Percentiles rank a stretch among this genome's conserved stretches.
Evolutionary conservation across 345 rosid species (phyloP).

Genomic region (Sapria himalayana): DNA sequence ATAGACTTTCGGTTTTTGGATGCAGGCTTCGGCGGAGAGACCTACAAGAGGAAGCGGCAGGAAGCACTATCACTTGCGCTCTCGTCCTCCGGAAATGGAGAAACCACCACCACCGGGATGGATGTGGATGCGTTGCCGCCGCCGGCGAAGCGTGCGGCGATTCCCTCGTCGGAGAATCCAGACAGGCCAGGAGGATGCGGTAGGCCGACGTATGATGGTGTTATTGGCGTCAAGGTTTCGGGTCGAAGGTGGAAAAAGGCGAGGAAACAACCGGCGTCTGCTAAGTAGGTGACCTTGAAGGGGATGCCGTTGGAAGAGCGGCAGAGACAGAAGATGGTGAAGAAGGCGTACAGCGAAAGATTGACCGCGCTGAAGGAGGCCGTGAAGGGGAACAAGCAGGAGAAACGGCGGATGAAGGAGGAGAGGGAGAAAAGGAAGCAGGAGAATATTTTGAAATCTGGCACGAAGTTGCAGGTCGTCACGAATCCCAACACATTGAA

Average conservation of each 20-base stretch:
- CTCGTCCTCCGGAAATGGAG: constrained; percentile 6
- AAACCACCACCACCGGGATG: constrained; percentile 34
- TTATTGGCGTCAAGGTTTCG: constrained; percentile 74
- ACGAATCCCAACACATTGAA: constrained; percentile 66
- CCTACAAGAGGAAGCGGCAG: constrained; percentile 66
- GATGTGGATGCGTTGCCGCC: constrained; percentile 24
- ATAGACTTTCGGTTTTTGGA: constrained; percentile 68
- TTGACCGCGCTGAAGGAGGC: constrained; percentile 60
- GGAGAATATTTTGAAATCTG: constrained; percentile 58
- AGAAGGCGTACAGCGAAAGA: constrained; percentile 65
- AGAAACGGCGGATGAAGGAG: constrained; percentile 66
- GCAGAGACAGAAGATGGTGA: constrained; percentile 42
- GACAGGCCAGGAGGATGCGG: constrained; percentile 37
- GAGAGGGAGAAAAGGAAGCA: constrained; percentile 83
- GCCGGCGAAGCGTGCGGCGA: constrained; percentile 55
- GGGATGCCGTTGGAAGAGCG: constrained; percentile 43
- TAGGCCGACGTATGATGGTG: constrained; percentile 70
- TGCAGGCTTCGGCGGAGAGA: constrained; percentile 93
- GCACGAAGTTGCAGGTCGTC: constrained; percentile 64
- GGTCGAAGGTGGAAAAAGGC: constrained; percentile 75
- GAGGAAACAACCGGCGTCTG: constrained; percentile 50
- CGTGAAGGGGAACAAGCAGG: constrained; percentile 53
- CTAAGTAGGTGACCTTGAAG: constrained; percentile 33
- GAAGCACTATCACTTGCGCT: constrained; percentile 9
- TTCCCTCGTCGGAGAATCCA: constrained; percentile 45